Base-by-base conservation (phyloP, 2,329 filamentous ascomycete genomes). In the Arthroderma sp. region DNA sequence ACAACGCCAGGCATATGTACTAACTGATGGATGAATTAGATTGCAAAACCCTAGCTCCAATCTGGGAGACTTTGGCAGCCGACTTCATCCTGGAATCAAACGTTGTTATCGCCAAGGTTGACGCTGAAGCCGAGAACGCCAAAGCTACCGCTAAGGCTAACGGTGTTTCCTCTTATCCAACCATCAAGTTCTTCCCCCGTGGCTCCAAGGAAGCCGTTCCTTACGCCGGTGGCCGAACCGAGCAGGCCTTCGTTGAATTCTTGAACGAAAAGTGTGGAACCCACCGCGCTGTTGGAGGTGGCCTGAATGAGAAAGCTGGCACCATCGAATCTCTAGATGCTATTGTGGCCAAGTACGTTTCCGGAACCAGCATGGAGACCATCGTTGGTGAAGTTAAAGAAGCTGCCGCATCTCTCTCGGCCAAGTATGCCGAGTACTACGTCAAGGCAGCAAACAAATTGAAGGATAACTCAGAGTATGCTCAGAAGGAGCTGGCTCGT, bases 111-210 rank as follows among this genome's bases (percentile, higher is more conserved):
- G 93, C 90, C 73, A 97, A 98, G 79, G 86, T 98, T 61, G 91
- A 98, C 70, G 91, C 89, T 68, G 91, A 98, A 75, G 83, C 86
- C 31, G 84, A 88, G 66, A 88, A 88, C 73, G 83, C 86, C 73
- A 96, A 95, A 76, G 81, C 81, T 47, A 83, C 85, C 54, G 85
- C 90, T 55, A 74, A 82, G 68, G 83, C 85, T 55, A 85, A 93
- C 69, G 88, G 84, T 60, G 82, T 98, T 64, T 81, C 80, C 57
- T 88, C 86, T 37, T 98, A 94, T 80, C 93, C 93, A 54, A 98
- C 93, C 61, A 95, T 98, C 79, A 95, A 95, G 78, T 98, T 86
- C 82, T 98, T 96, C 81, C 82, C 89, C 64, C 87, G 86, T 71
- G 91, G 90, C 65, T 87, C 84, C 68, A 87, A 81, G 62, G 83